phyloP scores from a whole-genome alignment of 495 filamentous ascomycete species.

The Xylaria longipes region DNA sequence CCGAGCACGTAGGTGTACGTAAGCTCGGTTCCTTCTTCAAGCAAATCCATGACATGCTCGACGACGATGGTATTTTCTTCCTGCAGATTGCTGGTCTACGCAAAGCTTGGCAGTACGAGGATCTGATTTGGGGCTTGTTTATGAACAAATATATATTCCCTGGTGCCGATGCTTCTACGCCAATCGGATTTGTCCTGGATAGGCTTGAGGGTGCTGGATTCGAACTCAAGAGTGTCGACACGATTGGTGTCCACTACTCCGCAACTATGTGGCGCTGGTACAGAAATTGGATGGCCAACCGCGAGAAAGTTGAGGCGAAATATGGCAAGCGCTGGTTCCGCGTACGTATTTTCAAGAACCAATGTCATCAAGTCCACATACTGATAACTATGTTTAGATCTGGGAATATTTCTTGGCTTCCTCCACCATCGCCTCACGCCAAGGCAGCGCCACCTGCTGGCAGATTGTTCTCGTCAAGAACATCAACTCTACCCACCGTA shows the following conservation, averaged over 20 bases:
- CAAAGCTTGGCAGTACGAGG: slow-evolving; percentile 88
- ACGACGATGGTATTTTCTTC: slow-evolving; percentile 85
- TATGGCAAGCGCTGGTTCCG: slow-evolving; percentile 96
- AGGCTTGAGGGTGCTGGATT: slow-evolving; percentile 78
- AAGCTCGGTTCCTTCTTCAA: slow-evolving; percentile 71
- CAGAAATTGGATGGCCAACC: slow-evolving; percentile 96
- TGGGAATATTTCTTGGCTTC: slow-evolving; percentile 98
- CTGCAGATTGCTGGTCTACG: slow-evolving; percentile 83
- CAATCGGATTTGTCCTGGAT: slow-evolving; percentile 73
- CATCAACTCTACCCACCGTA: slow-evolving; percentile 92
- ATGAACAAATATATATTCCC: slow-evolving; percentile 96
- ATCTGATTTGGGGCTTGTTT: slow-evolving; percentile 85
- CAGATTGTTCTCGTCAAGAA: slow-evolving; percentile 98
- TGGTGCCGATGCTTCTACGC: slow-evolving; percentile 84
- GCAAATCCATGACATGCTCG: slow-evolving; percentile 83
- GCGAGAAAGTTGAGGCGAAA: slow-evolving; percentile 92
- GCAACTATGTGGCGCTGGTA: slow-evolving; percentile 99
- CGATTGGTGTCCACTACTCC: slow-evolving; percentile 95
- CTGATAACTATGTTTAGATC: slow-evolving; percentile 62
- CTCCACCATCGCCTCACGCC: slow-evolving; percentile 91
- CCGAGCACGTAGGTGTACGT: slow-evolving; percentile 85
- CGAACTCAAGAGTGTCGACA: slow-evolving; percentile 80
- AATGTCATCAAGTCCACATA: background rate
- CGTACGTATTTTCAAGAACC: slow-evolving; percentile 60
- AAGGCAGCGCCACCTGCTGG: slow-evolving; percentile 93